Percentiles rank a stretch among this genome's conserved stretches.
Evolutionary conservation across 345 rosid species (phyloP).

Genomic region (Eucalyptus microcorys): DNA sequence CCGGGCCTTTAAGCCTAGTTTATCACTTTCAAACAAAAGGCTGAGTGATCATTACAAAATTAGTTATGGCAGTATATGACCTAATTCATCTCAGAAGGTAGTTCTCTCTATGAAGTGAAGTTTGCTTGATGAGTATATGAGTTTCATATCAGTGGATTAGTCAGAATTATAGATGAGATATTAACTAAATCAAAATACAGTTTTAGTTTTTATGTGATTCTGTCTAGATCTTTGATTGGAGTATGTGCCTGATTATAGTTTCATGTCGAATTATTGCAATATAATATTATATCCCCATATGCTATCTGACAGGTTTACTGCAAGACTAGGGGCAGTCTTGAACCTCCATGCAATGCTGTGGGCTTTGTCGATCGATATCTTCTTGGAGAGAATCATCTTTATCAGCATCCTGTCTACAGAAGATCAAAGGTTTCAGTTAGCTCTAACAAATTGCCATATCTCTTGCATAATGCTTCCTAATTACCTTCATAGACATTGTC

Average conservation of each 20-base stretch:
- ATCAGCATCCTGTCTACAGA: conserved; percentile 37
- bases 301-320: conserved; percentile 26
- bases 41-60: background rate
- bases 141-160: background rate
- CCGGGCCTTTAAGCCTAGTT: background rate
- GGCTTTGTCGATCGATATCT: conserved; percentile 35
- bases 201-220: background rate
- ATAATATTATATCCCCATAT: background rate
- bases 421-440: conserved; percentile 27
- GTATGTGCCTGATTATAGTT: background rate
- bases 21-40: background rate
- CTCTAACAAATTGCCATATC: background rate
- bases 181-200: background rate
- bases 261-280: background rate
- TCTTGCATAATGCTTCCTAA: background rate
- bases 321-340: conserved; percentile 42
- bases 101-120: background rate
- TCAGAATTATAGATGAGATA: background rate
- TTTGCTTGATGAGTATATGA: background rate
- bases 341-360: conserved; percentile 53
- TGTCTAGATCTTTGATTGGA: background rate
- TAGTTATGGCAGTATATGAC: background rate
- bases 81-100: background rate
- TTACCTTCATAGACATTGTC: background rate
- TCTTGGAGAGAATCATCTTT: conserved; percentile 41